Conservation (phyloP, 306 rosid genomes). For the Carpinus viminea region DNA sequence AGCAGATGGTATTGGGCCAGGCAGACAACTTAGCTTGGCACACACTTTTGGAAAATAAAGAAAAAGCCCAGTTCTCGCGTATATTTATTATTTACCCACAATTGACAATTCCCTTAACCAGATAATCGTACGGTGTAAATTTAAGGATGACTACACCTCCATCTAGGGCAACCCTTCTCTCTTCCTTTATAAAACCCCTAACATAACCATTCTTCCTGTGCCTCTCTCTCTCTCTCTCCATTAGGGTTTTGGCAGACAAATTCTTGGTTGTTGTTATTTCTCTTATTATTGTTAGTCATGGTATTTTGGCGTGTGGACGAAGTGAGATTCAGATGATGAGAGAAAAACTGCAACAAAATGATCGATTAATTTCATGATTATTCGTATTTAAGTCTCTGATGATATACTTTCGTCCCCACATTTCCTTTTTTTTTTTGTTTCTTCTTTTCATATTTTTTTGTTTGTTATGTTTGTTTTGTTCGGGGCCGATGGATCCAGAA, state of each 20-base stretch:
- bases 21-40: too few relatives aligned
- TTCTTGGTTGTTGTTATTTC: too few relatives aligned
- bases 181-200: background rate
- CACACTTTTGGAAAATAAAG: background rate
- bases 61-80: background rate
- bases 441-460: background rate
- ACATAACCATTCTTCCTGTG: too few relatives aligned
- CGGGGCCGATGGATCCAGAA: background rate
- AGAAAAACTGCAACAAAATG: conserved; percentile 14
- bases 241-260: too few relatives aligned
- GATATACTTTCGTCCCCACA: background rate
- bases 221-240: background rate
- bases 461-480: too few relatives aligned
- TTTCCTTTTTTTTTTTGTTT: background rate
- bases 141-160: background rate
- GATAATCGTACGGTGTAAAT: background rate
- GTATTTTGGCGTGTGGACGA: background rate
- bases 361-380: background rate
- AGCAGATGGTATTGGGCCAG: background rate
- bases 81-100: background rate
- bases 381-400: conserved; percentile 12
- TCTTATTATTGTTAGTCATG: background rate
- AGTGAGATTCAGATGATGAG: conserved; percentile 5
- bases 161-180: conserved; percentile 3
- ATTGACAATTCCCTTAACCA: background rate